A percentile compares a stretch with the other conserved stretches of the same genome.
Conservation (phyloP, 129 eudicot genomes). For the Heracleum sosnowskyi region DNA sequence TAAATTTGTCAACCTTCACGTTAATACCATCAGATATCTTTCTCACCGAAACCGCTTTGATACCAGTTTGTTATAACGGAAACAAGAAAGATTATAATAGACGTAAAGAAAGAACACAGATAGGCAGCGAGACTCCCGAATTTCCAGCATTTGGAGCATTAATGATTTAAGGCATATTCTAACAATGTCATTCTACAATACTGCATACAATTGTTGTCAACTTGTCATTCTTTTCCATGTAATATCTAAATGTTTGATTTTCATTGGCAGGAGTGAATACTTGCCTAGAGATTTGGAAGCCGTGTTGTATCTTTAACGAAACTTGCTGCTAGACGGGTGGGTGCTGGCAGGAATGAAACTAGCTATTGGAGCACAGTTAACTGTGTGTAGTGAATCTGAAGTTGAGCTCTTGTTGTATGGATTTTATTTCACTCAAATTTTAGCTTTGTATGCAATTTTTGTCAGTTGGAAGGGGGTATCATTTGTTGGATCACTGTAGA, state of each 20-base stretch:
- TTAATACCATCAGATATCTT: no score
- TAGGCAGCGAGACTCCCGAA: no score
- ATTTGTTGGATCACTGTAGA: background rate
- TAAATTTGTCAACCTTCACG: no score
- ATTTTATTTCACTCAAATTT: background rate
- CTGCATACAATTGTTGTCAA: background rate
- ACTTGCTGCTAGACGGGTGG: background rate
- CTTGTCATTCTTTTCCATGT: background rate
- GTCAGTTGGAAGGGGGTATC: background rate
- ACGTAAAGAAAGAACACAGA: no score
- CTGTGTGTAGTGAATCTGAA: background rate
- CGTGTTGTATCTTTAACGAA: background rate
- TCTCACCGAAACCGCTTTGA: no score
- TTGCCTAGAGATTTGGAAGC: background rate
- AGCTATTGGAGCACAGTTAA: background rate
- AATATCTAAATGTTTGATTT: background rate
- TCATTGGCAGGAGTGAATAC: background rate
- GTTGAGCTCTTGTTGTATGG: background rate
- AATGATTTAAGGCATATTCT: no score
- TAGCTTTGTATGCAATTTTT: background rate
- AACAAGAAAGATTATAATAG: no score
- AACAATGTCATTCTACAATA: no score
- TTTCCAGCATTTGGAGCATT: no score
- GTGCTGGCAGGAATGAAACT: background rate
- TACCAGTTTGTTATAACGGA: no score